phyloP scores from a whole-genome alignment of 2,329 filamentous ascomycete species.

The Aureobasidium musti region DNA sequence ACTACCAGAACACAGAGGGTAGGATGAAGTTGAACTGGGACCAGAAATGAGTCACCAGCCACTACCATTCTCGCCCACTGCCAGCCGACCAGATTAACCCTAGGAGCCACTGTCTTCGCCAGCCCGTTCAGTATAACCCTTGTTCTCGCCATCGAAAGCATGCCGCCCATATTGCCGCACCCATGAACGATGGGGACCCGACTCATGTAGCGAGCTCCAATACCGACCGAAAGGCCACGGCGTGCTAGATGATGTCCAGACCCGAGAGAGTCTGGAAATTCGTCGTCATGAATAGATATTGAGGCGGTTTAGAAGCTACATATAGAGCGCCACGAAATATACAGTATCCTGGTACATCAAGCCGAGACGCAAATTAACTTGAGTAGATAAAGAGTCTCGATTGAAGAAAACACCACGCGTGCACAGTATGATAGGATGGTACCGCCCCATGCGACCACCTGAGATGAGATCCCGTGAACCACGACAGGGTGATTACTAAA shows the following conservation, averaged over 20 bases:
- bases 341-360: not conserved
- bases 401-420: not conserved
- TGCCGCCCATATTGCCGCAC: not conserved
- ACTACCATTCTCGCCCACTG: not conserved
- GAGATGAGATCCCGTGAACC: not conserved
- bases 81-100: not conserved
- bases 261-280: not conserved
- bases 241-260: not conserved
- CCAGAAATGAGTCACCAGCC: constrained; percentile 47
- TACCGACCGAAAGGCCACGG: not conserved
- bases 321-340: constrained; percentile 13
- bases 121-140: not conserved
- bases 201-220: not conserved
- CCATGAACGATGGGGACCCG: not conserved
- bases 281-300: not conserved
- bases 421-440: not conserved
- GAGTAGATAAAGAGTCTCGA: not conserved
- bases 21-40: constrained; percentile 83
- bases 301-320: constrained; percentile 3
- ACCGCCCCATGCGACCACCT: not conserved
- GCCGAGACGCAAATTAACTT: not conserved
- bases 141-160: not conserved
- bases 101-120: not conserved
- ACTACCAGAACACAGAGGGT: constrained; percentile 74
- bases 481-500: not conserved